Base-by-base conservation (phyloP, 2,329 filamentous ascomycete species). In the Talaromyces sp. region DNA sequence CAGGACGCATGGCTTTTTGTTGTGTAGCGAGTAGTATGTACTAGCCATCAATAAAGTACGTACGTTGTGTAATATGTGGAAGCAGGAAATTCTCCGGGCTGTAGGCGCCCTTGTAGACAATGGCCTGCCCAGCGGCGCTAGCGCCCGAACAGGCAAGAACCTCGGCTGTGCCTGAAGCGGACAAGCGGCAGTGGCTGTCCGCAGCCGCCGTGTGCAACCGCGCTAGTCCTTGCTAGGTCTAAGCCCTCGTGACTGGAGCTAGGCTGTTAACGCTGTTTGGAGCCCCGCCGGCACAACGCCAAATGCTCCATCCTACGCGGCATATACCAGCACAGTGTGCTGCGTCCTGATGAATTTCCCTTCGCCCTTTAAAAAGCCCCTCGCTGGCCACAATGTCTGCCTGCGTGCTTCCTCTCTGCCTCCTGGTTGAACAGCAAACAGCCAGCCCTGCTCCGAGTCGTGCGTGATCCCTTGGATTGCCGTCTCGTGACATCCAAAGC, bases 231-330 rank as follows among this genome's bases (percentile, higher is more conserved):
- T 3, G 26, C 6, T 27, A 27, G 26, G 3, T 6, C 26, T 27
- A 27, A 27, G 26, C 26, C 3, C 3, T 27, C 26, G 26, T 27
- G 26, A 27, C 26, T 27, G 26, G 26, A 6, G 6, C 26, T 27
- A 6, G 26, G 26, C 26, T 27, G 19, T n/a, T n/a, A n/a, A n/a
- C n/a, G 21, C 21, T n/a, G 21, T 27, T 51, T 51, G 17, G 24
- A 7, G 49, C 49, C 49, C 49, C 19, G 11, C 49, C 29, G 26
- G n/a, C 21, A 10, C 21, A 52, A 52, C 8, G 49, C 49, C 49
- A 66, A 67, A 77, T 76, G 72, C 73, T 77, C 69, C 64, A 60
- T 66, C 65, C 72, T 78, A 78, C 75, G 75, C 75, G 55, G 75
- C 73, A 78, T 76, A 76, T 68, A 72, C 71, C 74, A 78, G 73